These are phyloP conservation scores for Macrophomina pseudophaseolina DNA, from an alignment of 2,329 filamentous ascomycete genomes.

Conservation along the genomic window DNA sequence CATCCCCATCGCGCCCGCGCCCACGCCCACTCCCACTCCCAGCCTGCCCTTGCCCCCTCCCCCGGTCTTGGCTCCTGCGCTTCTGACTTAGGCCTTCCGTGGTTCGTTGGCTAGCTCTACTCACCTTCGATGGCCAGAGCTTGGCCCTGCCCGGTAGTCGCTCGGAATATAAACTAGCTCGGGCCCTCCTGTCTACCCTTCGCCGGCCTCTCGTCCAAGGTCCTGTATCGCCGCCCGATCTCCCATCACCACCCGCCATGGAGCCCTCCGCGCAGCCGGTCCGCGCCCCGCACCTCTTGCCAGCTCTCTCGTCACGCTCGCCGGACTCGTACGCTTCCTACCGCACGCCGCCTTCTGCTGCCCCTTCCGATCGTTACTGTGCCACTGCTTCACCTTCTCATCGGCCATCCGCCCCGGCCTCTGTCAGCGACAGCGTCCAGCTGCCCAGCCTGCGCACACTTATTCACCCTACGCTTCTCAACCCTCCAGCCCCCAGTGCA, in stretches of 20 bases:
- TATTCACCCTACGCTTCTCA: constrained; percentile 43
- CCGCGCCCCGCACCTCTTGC: constrained; percentile 10
- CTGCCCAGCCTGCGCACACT: constrained; percentile 46
- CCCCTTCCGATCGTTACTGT: constrained; percentile 27
- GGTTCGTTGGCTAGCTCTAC: constrained; percentile 23
- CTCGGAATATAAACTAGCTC: constrained; percentile 27
- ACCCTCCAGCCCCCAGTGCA: constrained; percentile 37
- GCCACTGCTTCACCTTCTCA: constrained; percentile 34
- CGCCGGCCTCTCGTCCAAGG: constrained; percentile 6
- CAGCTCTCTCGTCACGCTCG: constrained; percentile 10
- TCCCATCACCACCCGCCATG: neutral
- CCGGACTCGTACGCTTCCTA: constrained; percentile 17
- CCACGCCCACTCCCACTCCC: neutral
- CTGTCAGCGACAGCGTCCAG: constrained; percentile 30
- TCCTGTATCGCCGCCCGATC: neutral
- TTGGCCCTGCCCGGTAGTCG: constrained; percentile 24
- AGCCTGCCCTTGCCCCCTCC: constrained; percentile 2
- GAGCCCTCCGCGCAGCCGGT: constrained; percentile 4
- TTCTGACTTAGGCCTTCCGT: constrained; percentile 14
- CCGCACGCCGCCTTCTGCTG: constrained; percentile 5
- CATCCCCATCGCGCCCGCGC: neutral
- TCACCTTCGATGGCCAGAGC: constrained; percentile 23
- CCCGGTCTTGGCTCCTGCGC: constrained; percentile 21
- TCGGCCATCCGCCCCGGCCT: constrained; percentile 27
- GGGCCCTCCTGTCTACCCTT: constrained; percentile 18